These are phyloP conservation scores for Rhodotorula sp. DNA, from an alignment of 1,284 basidiomycete species.

Conservation along the genomic window DNA sequence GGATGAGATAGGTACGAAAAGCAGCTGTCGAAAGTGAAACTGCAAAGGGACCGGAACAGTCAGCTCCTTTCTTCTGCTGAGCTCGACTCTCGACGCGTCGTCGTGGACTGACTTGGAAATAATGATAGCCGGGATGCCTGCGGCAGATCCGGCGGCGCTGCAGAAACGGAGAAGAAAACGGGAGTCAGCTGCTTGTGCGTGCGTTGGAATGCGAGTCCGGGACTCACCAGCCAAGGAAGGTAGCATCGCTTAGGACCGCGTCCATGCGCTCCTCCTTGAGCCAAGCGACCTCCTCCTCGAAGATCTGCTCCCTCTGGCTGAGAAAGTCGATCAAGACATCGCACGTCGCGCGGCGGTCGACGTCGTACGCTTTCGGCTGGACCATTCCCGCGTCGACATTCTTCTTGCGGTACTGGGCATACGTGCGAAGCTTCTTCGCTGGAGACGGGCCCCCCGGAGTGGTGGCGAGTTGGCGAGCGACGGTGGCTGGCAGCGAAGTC, in stretches of 20 bases:
- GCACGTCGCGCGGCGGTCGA: slow-evolving; percentile 68
- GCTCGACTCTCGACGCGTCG: background rate
- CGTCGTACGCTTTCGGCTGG: slow-evolving; percentile 51
- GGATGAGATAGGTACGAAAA: slow-evolving; percentile 68
- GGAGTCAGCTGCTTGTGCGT: background rate
- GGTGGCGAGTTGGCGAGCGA: background rate
- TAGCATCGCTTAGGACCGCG: slow-evolving; percentile 70
- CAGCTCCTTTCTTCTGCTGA: background rate
- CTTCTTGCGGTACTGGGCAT: slow-evolving; percentile 40
- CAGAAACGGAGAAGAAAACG: background rate
- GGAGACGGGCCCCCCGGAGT: background rate
- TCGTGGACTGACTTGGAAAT: slow-evolving; percentile 54
- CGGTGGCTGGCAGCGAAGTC: slow-evolving; percentile 29
- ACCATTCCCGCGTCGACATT: slow-evolving; percentile 45
- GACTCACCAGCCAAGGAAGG: slow-evolving; percentile 70
- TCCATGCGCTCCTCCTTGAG: slow-evolving; percentile 57
- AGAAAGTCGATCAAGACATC: slow-evolving; percentile 63
- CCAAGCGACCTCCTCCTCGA: slow-evolving; percentile 63
- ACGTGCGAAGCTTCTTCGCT: background rate
- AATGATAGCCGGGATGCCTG: slow-evolving; percentile 64
- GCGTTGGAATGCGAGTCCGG: background rate
- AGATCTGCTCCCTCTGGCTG: slow-evolving; percentile 57
- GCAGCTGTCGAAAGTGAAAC: slow-evolving; percentile 78
- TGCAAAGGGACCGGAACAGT: slow-evolving; percentile 44
- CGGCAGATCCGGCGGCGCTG: slow-evolving; percentile 66